Percentiles rank a stretch among this genome's conserved stretches.
phyloP scores from a whole-genome alignment of 345 rosid genomes.

The Erucastrum elatum region DNA sequence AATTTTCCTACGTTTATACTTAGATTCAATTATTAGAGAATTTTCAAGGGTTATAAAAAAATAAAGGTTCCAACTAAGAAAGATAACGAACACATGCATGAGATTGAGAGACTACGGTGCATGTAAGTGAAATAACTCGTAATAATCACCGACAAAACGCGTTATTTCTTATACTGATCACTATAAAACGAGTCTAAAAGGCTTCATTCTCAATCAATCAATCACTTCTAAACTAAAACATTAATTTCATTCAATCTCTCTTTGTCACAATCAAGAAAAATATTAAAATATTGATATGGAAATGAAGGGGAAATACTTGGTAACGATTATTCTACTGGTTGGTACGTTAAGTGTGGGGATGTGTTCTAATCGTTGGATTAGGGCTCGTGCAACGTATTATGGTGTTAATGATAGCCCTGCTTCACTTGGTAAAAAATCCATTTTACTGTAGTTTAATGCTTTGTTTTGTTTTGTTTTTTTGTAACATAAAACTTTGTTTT shows the following conservation, averaged over 20 bases:
- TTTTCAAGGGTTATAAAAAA: slow-evolving; percentile 16
- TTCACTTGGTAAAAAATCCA: slow-evolving; percentile 59
- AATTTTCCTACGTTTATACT: slow-evolving; percentile 9
- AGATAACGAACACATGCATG: slow-evolving; percentile 44
- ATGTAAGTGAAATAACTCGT: slow-evolving; percentile 37
- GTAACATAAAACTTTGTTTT: neutral
- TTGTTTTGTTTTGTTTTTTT: no score
- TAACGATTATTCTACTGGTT: slow-evolving; percentile 33
- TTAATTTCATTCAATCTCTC: neutral
- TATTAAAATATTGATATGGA: neutral
- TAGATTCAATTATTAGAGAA: slow-evolving; percentile 33
- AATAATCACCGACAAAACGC: slow-evolving; percentile 44
- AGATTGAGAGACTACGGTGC: slow-evolving; percentile 28
- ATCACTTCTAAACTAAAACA: slow-evolving; percentile 16
- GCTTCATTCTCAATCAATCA: slow-evolving; percentile 34
- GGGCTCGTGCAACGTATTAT: slow-evolving; percentile 72
- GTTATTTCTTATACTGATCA: neutral
- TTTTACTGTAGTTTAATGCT: neutral
- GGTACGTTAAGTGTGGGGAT: slow-evolving; percentile 39
- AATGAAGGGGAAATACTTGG: slow-evolving; percentile 18
- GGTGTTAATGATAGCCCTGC: slow-evolving; percentile 73
- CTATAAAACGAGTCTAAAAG: slow-evolving; percentile 32
- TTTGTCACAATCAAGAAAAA: slow-evolving; percentile 5
- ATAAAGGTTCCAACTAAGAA: slow-evolving; percentile 35
- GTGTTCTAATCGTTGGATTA: slow-evolving; percentile 50